phyloP scores from a whole-genome alignment of 2,329 filamentous ascomycete species.

The Botrytis pseudocinerea region DNA sequence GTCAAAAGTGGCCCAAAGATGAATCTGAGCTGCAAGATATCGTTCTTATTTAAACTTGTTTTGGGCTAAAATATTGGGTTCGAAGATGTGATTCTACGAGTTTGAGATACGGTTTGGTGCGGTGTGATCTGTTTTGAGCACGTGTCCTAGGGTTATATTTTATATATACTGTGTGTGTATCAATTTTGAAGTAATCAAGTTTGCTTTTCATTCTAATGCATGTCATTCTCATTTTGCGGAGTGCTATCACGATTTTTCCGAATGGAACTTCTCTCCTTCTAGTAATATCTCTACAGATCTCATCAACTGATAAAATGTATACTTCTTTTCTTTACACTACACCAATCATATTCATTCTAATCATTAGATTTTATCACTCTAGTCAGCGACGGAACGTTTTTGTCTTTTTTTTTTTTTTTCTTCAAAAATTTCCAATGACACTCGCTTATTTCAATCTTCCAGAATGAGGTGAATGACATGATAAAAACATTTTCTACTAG shows the following conservation, averaged over 20 bases:
- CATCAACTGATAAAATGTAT: background rate
- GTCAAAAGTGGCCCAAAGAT: background rate
- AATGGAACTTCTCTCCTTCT: background rate
- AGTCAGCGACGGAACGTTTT: too few relatives aligned
- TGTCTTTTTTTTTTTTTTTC: too few relatives aligned
- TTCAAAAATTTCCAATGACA: too few relatives aligned
- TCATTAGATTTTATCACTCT: too few relatives aligned
- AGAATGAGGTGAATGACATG: too few relatives aligned
- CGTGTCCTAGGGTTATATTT: accelerated
- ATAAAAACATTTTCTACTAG: too few relatives aligned
- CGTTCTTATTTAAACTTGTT: background rate
- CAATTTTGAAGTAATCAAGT: too few relatives aligned
- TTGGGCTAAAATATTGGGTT: background rate
- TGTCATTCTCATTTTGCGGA: background rate
- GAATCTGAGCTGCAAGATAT: background rate
- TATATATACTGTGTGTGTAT: background rate
- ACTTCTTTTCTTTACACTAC: background rate
- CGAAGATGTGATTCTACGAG: background rate
- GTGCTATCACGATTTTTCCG: accelerated
- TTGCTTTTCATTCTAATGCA: background rate
- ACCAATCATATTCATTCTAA: too few relatives aligned
- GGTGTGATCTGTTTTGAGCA: background rate
- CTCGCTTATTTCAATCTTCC: background rate
- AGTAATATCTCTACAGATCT: background rate
- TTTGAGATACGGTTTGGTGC: background rate